These are phyloP conservation scores for Chalaropsis thielavioides DNA, from an alignment of 2,329 filamentous ascomycete species.

Conservation along the genomic window DNA sequence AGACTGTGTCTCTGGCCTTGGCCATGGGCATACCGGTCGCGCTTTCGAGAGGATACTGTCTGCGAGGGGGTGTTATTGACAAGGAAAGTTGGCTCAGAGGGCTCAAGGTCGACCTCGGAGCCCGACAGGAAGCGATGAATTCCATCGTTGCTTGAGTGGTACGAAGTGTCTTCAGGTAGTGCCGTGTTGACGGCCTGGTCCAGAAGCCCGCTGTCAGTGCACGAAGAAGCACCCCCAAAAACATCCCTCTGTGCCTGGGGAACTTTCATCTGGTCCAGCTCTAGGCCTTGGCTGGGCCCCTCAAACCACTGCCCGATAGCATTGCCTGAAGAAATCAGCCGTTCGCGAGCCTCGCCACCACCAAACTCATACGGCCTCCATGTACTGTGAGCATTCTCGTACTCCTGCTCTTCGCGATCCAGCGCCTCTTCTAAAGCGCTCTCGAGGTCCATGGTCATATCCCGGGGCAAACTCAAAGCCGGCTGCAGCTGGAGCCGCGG, in stretches of 20 bases:
- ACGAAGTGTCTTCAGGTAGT: neutral
- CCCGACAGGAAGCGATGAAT: neutral
- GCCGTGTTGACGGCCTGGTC: neutral
- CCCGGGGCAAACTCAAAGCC: neutral
- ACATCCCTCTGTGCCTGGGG: neutral
- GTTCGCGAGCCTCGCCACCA: neutral
- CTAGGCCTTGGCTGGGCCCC: neutral
- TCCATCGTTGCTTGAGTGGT: neutral
- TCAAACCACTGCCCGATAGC: neutral
- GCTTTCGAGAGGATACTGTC: conserved; percentile 6
- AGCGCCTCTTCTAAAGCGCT: conserved; percentile 9
- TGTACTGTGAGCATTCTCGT: neutral
- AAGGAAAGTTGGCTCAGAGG: neutral
- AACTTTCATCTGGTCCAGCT: neutral
- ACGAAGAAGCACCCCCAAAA: neutral
- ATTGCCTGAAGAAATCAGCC: neutral
- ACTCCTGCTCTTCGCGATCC: conserved; percentile 11
- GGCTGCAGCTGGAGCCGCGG: neutral
- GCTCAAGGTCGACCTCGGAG: neutral
- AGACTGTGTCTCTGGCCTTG: neutral
- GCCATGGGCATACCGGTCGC: neutral
- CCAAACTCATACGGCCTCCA: neutral
- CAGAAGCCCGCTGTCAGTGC: neutral
- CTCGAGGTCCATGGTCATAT: conserved; percentile 14
- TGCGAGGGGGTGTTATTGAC: conserved; percentile 7